These are phyloP conservation scores for Beauveria caledonica DNA, from an alignment of 2,329 filamentous ascomycete species.

Conservation along the genomic window DNA sequence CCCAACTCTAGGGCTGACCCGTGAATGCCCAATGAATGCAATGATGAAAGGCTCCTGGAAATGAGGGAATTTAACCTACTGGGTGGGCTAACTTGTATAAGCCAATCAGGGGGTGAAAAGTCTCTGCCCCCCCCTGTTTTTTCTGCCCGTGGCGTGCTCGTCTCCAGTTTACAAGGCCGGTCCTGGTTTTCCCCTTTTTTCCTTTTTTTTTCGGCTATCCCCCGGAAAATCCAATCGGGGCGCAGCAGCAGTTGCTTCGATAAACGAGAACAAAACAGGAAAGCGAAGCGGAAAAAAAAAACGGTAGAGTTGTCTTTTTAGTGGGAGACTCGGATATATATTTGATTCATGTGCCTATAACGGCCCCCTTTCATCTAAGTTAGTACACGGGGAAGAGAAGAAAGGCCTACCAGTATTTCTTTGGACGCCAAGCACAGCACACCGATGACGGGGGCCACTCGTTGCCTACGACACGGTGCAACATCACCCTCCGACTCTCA, in stretches of 20 bases:
- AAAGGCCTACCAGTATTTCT: no score
- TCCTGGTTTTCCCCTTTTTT: not conserved
- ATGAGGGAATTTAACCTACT: conserved; percentile 3
- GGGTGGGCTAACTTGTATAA: not conserved
- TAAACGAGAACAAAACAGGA: not conserved
- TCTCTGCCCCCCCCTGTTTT: not conserved
- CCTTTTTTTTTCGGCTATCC: not conserved
- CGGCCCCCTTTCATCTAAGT: no score
- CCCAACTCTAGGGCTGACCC: not conserved
- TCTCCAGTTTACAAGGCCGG: not conserved
- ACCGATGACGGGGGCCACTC: no score
- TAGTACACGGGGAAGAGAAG: no score
- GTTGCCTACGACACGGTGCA: no score
- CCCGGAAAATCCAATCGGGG: conserved; percentile 7
- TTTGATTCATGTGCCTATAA: no score
- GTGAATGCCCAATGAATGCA: not conserved
- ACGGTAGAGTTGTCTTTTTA: not conserved
- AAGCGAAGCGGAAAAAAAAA: not conserved
- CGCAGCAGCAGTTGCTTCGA: not conserved
- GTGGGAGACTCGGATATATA: not conserved
- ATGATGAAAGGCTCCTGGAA: not conserved
- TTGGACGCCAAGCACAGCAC: no score
- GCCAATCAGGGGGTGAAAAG: not conserved
- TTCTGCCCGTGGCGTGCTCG: not conserved
- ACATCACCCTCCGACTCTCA: no score